Base-by-base conservation (phyloP, 2,329 filamentous ascomycete genomes). In the Coniochaeta sp. region DNA sequence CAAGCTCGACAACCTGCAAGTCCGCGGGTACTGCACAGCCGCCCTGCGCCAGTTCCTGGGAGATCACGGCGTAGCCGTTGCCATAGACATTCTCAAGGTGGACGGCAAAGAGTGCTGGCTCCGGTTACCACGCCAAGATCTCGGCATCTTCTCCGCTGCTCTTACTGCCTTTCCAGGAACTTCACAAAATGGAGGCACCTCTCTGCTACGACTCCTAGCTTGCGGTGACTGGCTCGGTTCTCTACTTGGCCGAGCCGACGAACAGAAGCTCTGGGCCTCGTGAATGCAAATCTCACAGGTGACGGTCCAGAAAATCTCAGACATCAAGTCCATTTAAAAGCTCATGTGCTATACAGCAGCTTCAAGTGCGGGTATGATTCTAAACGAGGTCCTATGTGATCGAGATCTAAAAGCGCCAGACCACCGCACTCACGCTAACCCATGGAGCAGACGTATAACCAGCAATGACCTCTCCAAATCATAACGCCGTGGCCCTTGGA, bases 41-140 rank as follows among this genome's bases (percentile, higher is more conserved):
- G 86, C 89, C 0, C 75, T 93, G 8, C 77, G 77, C 1, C 83
- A 89, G 62, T 92, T 90, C 66, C 81, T 93, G 1, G 90, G 90
- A 22, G 74, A 84, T 19, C 86, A 84, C 0, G 90, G 90, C 12
- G 74, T 80, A 1, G 85, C 84, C 12, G 86, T 93, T 3, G 75
- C 86, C 1, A 69, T 92, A 60, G 90, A 93, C 68, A 84, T 93
- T 22, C 79, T 93, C 36, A 84, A 86, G 65, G 75, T 87, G 0
- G 73, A 83, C 3, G 78, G 75, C 1, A 66, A 68, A 6, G 77
- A 84, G 55, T 82, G 82, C 59, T 90, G 88, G 86, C 71, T 91
- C 57, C 79, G 89, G 19, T 71, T 90, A 9, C 86, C 88, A 5
- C 75, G 80, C 5, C 78, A 81, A 60, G 87, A 91, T 65, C 73